phyloP scores from a whole-genome alignment of 2,329 filamentous ascomycete species.

The Paracamarosporium sp. region DNA sequence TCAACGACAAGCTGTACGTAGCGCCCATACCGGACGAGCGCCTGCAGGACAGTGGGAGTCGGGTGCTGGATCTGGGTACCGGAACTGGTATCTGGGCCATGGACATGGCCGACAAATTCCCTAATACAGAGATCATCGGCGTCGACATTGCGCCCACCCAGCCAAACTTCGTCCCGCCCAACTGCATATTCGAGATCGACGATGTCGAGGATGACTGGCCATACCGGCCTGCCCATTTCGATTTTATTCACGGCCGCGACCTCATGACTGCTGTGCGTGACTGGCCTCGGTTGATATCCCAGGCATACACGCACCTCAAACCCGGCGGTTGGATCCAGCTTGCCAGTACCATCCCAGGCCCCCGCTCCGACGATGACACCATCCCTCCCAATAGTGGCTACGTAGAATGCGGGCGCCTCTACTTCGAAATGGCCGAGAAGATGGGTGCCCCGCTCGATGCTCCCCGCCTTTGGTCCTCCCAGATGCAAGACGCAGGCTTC shows the following conservation, averaged over 20 bases:
- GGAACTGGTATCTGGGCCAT: conserved; percentile 33
- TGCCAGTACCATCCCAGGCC: conserved; percentile 25
- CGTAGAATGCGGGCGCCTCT: conserved; percentile 23
- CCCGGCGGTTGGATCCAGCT: conserved; percentile 44
- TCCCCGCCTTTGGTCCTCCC: conserved; percentile 39
- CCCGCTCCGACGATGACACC: conserved; percentile 24
- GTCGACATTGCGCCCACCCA: conserved; percentile 49
- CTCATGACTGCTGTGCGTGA: conserved; percentile 38
- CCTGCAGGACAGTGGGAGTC: conserved; percentile 9
- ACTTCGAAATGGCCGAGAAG: conserved; percentile 27
- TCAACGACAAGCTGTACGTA: conserved; percentile 22
- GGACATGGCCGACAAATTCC: conserved; percentile 30
- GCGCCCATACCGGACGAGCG: conserved; percentile 20
- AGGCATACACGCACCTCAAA: conserved; percentile 46
- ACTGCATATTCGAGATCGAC: conserved; percentile 48
- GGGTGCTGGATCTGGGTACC: conserved; percentile 29
- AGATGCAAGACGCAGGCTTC: conserved; percentile 48
- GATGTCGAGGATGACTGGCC: conserved; percentile 48
- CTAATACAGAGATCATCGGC: conserved; percentile 19
- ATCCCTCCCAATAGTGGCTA: conserved; percentile 28
- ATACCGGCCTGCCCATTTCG: conserved; percentile 37
- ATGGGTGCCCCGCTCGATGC: conserved; percentile 44
- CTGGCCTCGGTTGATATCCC: conserved; percentile 35
- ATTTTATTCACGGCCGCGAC: conserved; percentile 40
- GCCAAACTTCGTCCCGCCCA: conserved; percentile 47